These are phyloP conservation scores for Skeletonema potamos DNA, from an alignment of 108 stramenopile genomes.

Conservation along the genomic window DNA sequence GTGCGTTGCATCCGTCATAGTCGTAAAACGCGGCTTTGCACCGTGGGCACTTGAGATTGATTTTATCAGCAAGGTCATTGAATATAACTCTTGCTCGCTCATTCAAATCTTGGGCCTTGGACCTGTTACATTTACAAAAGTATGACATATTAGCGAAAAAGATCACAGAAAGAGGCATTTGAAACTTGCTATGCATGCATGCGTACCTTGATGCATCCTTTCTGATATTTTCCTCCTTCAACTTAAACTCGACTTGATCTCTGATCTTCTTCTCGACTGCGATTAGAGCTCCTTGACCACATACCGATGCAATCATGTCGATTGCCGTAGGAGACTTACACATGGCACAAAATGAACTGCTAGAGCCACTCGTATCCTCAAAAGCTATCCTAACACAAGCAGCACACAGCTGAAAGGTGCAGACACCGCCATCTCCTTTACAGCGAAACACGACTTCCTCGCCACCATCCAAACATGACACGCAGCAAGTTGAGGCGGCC, in stretches of 20 bases:
- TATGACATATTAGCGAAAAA: neutral
- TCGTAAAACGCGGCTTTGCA: constrained; percentile 44
- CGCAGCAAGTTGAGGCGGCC: constrained; percentile 1
- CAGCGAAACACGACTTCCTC: constrained; percentile 40
- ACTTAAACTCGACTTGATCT: constrained; percentile 37
- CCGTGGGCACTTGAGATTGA: constrained; percentile 52
- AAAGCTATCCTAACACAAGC: constrained; percentile 40
- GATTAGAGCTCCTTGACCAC: constrained; percentile 42
- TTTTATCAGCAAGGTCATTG: constrained; percentile 35
- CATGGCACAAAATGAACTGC: constrained; percentile 27
- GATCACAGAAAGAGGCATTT: neutral
- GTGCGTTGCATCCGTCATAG: constrained; percentile 56
- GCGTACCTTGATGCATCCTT: constrained; percentile 24
- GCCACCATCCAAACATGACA: constrained; percentile 38
- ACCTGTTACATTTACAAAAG: neutral
- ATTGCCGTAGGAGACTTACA: constrained; percentile 34
- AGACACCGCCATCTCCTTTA: constrained; percentile 28
- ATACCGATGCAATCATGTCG: constrained; percentile 44
- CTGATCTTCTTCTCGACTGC: constrained; percentile 49
- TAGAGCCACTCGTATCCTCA: constrained; percentile 38
- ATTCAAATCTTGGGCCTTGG: constrained; percentile 19
- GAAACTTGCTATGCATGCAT: neutral
- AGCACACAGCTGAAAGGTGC: constrained; percentile 36
- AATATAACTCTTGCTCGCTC: constrained; percentile 31
- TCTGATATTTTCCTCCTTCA: constrained; percentile 20